Evolutionary conservation across 345 rosid species (phyloP).

Genomic region (Aquilaria malaccensis): DNA sequence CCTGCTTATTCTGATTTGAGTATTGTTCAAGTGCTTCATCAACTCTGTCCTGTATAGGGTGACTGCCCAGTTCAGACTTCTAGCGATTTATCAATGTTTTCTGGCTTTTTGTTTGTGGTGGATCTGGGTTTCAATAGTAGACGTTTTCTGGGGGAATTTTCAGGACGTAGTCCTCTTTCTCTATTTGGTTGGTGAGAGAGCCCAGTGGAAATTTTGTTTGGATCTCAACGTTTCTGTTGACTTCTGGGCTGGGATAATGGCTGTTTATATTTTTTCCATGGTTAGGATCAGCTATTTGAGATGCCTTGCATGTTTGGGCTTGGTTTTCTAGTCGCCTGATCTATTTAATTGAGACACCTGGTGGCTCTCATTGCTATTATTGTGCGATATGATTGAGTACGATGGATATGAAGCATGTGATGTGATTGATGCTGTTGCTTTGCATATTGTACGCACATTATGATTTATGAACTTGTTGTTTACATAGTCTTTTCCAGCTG

Average conservation of each 20-base stretch:
- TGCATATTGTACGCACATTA: neutral
- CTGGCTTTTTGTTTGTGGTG: slow-evolving; percentile 7
- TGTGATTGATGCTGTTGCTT: neutral
- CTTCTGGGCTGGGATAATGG: neutral
- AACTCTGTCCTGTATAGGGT: too few species aligned
- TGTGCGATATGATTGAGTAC: slow-evolving; percentile 9
- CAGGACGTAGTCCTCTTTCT: neutral
- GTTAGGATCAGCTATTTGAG: neutral
- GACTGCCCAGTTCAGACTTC: too few species aligned
- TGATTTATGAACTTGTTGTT: neutral
- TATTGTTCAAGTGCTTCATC: too few species aligned
- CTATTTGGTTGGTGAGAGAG: slow-evolving; percentile 9
- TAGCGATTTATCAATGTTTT: neutral
- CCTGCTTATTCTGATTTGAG: too few species aligned
- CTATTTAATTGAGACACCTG: neutral
- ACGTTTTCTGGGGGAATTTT: neutral
- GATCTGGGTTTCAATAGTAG: slow-evolving; percentile 12
- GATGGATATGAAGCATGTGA: neutral
- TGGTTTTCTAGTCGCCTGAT: neutral
- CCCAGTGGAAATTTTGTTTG: neutral
- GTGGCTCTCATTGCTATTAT: neutral
- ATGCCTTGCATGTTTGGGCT: neutral
- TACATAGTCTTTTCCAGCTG: neutral
- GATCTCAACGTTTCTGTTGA: slow-evolving; percentile 4
- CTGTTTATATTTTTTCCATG: neutral